Conservation (phyloP, 2,329 filamentous ascomycete species). For the Nectriaceae sp. region DNA sequence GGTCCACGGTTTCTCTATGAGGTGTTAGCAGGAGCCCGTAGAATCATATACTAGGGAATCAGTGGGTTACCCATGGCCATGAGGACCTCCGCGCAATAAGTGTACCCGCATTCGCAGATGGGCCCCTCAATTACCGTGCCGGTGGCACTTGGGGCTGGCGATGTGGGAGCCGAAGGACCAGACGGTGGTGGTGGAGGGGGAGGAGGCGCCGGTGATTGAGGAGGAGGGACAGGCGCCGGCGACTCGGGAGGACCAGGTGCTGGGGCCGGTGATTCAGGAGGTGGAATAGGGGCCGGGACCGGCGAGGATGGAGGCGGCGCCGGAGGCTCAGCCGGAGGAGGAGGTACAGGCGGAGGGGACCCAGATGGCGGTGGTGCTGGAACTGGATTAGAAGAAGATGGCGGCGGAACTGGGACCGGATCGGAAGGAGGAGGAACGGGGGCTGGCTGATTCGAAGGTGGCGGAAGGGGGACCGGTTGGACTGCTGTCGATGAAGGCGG, state of each 20-base stretch:
- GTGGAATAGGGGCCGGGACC: constrained; percentile 4
- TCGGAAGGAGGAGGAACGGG: constrained; percentile 4
- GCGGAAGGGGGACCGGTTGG: constrained; percentile 13
- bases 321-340: not conserved
- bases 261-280: not conserved
- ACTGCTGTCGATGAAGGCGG: constrained; percentile 13
- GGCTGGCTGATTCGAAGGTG: constrained; percentile 5
- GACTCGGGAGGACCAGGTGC: constrained; percentile 10
- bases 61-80: constrained; percentile 35
- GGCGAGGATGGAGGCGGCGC: not conserved
- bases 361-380: constrained; percentile 6
- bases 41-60: not conserved
- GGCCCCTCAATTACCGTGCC: constrained; percentile 26
- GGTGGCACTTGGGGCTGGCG: constrained; percentile 15
- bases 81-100: constrained; percentile 42
- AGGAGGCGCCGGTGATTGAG: constrained; percentile 25
- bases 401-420: constrained; percentile 9
- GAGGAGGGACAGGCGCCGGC: constrained; percentile 21
- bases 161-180: constrained; percentile 14
- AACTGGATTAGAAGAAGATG: not conserved
- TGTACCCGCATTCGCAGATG: constrained; percentile 44
- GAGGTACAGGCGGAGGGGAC: constrained; percentile 10
- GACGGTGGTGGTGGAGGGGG: constrained; percentile 20
- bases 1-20: constrained; percentile 35
- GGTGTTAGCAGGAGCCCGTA: no score